Conservation (phyloP, 805 yeast species). For the Starmerella gropengiesseri region DNA sequence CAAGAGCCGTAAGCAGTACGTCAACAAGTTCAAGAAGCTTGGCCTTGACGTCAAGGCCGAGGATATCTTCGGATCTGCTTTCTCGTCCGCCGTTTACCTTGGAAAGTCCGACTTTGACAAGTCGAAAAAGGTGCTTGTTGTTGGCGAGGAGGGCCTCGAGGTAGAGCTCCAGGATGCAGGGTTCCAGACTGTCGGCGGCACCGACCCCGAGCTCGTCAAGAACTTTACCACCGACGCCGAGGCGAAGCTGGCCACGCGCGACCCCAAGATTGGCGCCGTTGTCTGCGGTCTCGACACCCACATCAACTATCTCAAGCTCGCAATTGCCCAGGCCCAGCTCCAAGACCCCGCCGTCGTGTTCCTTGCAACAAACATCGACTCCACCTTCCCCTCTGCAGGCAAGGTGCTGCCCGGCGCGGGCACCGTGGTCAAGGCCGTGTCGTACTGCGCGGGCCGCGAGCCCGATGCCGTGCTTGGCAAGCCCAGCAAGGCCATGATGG, state of each 20-base stretch:
- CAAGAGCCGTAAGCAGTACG: constrained; percentile 69
- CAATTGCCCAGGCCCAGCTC: constrained; percentile 72
- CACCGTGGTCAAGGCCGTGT: constrained; percentile 66
- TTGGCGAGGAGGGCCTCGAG: constrained; percentile 81
- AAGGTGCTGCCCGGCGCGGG: constrained; percentile 91
- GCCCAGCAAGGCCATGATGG: constrained; percentile 83
- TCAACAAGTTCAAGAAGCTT: constrained; percentile 59
- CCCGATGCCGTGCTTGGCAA: constrained; percentile 84
- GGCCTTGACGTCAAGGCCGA: constrained; percentile 38
- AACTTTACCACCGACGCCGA: constrained; percentile 44
- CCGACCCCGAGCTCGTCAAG: constrained; percentile 47
- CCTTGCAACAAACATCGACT: constrained; percentile 88
- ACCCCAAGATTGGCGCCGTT: constrained; percentile 73
- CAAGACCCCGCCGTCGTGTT: constrained; percentile 55
- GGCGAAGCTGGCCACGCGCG: constrained; percentile 36
- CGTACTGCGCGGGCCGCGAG: constrained; percentile 62
- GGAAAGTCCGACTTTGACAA: constrained; percentile 66
- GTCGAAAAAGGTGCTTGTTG: constrained; percentile 65
- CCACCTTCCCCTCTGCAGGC: constrained; percentile 87
- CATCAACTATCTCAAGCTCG: constrained; percentile 70
- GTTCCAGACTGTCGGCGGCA: constrained; percentile 69
- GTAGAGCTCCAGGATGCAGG: constrained; percentile 70
- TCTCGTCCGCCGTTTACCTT: constrained; percentile 80
- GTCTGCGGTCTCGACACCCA: constrained; percentile 74
- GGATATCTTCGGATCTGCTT: constrained; percentile 85